Evolutionary conservation across 176 grass and related monocot genomes (phyloP).

Genomic region (Oryza coarctata): DNA sequence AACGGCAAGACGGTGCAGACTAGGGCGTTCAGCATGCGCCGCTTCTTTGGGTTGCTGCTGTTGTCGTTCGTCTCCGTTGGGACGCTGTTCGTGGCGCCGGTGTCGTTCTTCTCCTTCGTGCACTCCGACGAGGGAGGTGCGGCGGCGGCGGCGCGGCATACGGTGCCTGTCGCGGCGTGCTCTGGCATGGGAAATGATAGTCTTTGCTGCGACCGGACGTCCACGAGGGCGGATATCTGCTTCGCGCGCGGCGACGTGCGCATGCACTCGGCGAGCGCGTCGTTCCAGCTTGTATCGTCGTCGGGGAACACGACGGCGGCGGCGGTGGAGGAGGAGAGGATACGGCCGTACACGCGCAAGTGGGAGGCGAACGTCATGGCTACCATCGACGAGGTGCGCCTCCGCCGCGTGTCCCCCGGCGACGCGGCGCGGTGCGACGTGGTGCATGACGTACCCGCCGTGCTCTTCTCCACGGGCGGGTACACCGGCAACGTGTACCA

Average conservation of each 20-base stretch:
- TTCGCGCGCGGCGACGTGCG: slow-evolving; percentile 72
- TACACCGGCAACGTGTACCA: slow-evolving; percentile 96
- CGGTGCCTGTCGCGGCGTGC: background rate
- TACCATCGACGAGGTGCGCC: slow-evolving; percentile 64
- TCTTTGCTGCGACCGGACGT: slow-evolving; percentile 82
- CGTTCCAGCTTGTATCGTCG: slow-evolving; percentile 51
- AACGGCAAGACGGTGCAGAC: slow-evolving; percentile 35
- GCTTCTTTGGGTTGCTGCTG: slow-evolving; percentile 35
- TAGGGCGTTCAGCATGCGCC: slow-evolving; percentile 21
- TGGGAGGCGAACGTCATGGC: slow-evolving; percentile 75
- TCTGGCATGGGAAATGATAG: slow-evolving; percentile 42
- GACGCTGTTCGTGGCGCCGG: slow-evolving; percentile 40
- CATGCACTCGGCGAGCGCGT: slow-evolving; percentile 66
- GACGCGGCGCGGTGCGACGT: slow-evolving; percentile 61
- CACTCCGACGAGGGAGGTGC: slow-evolving; percentile 33
- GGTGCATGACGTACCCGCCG: slow-evolving; percentile 61
- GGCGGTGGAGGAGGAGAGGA: slow-evolving; percentile 43
- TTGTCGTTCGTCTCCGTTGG: slow-evolving; percentile 36
- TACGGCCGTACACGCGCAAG: slow-evolving; percentile 89
- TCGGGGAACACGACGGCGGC: slow-evolving; percentile 7
- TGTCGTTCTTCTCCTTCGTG: slow-evolving; percentile 54
- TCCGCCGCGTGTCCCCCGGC: slow-evolving; percentile 34
- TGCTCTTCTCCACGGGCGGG: slow-evolving; percentile 86
- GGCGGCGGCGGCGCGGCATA: slow-evolving; percentile 28
- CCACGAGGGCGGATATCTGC: slow-evolving; percentile 71